Percentiles rank a stretch among this genome's conserved stretches.
These are phyloP conservation scores for Coemansia sp. DNA, from an alignment of 192 early-diverging fungal species.

Conservation along the genomic window DNA sequence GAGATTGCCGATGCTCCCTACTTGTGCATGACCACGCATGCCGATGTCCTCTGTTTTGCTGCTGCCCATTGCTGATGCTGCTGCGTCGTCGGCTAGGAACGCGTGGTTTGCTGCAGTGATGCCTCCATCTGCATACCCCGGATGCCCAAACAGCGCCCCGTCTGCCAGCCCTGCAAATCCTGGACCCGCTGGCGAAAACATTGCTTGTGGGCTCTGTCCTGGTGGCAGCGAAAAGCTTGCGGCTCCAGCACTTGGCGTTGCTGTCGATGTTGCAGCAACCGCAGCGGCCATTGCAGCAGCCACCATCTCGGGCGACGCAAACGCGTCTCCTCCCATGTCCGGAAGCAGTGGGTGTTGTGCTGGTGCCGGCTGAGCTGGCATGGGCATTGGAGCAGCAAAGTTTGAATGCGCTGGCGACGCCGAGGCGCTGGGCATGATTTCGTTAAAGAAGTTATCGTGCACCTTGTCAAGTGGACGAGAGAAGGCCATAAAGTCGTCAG, in stretches of 20 bases:
- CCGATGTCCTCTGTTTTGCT: background rate
- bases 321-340: background rate
- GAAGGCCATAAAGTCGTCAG: background rate
- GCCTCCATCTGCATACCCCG: slow-evolving; percentile 27
- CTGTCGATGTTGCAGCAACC: background rate
- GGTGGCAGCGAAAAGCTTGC: slow-evolving; percentile 1
- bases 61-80: slow-evolving; percentile 10
- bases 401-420: background rate
- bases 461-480: background rate
- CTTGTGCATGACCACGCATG: background rate
- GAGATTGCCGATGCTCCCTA: background rate
- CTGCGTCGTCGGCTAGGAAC: slow-evolving; percentile 17
- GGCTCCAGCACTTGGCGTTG: background rate
- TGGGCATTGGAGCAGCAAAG: background rate
- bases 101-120: slow-evolving; percentile 16
- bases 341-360: background rate
- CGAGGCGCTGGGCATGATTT: background rate
- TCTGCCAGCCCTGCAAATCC: slow-evolving; percentile 23
- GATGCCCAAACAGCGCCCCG: slow-evolving; percentile 35
- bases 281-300: slow-evolving; percentile 1
- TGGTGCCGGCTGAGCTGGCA: background rate
- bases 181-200: slow-evolving; percentile 32
- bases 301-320: background rate
- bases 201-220: background rate
- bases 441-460: background rate